Percentiles rank a stretch among this genome's conserved stretches.
Evolutionary conservation across 257 asterid species (phyloP).

Genomic region (Solanum virginianum): DNA sequence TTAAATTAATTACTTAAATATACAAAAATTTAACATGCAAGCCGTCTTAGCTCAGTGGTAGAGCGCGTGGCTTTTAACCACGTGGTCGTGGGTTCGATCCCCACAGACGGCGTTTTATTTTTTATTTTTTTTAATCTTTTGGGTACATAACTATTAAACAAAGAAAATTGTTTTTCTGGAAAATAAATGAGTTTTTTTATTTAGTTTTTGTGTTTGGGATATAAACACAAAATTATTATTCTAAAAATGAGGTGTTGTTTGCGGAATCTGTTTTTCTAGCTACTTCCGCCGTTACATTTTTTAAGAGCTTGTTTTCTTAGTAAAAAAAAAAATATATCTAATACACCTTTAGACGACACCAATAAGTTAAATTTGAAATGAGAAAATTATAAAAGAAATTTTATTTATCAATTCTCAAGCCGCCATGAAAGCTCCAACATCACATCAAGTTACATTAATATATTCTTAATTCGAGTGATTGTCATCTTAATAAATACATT

Average conservation of each 20-base stretch:
- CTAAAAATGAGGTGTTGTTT: no score
- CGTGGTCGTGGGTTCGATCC: conserved; percentile 98
- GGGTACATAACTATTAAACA: not conserved
- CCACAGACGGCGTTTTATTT: conserved; percentile 63
- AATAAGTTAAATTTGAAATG: not conserved
- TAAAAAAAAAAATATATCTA: no score
- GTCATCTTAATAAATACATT: no score
- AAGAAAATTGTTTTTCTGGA: no score
- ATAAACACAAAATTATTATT: no score
- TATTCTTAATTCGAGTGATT: not conserved
- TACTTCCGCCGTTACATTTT: no score
- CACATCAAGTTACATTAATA: not conserved
- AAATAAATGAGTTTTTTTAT: no score
- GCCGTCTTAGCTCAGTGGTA: conserved; percentile 97
- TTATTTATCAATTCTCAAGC: not conserved
- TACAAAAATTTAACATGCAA: rapidly evolving
- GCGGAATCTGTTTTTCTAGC: no score
- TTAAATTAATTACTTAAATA: no score
- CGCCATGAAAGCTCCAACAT: not conserved
- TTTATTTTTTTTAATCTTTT: rapidly evolving
- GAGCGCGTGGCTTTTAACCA: conserved; percentile 99
- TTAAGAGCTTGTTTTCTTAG: no score
- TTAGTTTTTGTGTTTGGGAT: no score
- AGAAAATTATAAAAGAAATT: not conserved
- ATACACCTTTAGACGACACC: no score